These are phyloP conservation scores for Amylostereum chailletii DNA, from an alignment of 1,284 basidiomycete genomes.

Conservation along the genomic window DNA sequence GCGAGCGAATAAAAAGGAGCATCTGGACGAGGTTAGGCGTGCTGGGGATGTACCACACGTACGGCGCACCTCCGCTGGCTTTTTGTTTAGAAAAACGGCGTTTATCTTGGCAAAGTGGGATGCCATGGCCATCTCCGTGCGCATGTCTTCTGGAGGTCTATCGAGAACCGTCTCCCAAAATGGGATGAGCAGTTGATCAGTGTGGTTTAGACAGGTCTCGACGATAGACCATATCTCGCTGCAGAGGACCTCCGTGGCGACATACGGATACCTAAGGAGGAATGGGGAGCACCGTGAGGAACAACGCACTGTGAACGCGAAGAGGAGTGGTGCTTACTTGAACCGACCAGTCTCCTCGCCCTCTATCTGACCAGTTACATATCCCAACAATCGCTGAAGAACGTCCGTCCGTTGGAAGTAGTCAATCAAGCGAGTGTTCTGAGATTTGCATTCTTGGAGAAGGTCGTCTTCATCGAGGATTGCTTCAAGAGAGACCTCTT, in stretches of 20 bases:
- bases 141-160: slow-evolving; percentile 70
- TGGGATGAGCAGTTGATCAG: slow-evolving; percentile 62
- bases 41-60: slow-evolving; percentile 17
- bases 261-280: slow-evolving; percentile 75
- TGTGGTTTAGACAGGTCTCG: slow-evolving; percentile 77
- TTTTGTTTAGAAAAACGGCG: slow-evolving; percentile 78
- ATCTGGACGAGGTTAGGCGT: slow-evolving; percentile 50
- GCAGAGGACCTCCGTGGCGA: slow-evolving; percentile 93
- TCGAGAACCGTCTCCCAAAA: slow-evolving; percentile 95
- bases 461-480: slow-evolving; percentile 93
- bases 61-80: slow-evolving; percentile 72
- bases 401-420: slow-evolving; percentile 80
- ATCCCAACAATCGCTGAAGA: slow-evolving; percentile 70
- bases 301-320: slow-evolving; percentile 2
- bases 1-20: slow-evolving; percentile 83
- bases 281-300: slow-evolving; percentile 1
- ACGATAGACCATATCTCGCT: slow-evolving; percentile 94
- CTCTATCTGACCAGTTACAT: slow-evolving; percentile 82
- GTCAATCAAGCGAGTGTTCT: slow-evolving; percentile 83
- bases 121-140: slow-evolving; percentile 67
- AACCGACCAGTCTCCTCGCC: slow-evolving; percentile 65
- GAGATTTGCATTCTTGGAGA: slow-evolving; percentile 91
- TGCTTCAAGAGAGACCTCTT: slow-evolving; percentile 79
- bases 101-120: slow-evolving; percentile 87
- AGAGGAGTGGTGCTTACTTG: slow-evolving; percentile 47